Conservation (phyloP, 495 filamentous ascomycete genomes). For the Sordaria brevicollis region DNA sequence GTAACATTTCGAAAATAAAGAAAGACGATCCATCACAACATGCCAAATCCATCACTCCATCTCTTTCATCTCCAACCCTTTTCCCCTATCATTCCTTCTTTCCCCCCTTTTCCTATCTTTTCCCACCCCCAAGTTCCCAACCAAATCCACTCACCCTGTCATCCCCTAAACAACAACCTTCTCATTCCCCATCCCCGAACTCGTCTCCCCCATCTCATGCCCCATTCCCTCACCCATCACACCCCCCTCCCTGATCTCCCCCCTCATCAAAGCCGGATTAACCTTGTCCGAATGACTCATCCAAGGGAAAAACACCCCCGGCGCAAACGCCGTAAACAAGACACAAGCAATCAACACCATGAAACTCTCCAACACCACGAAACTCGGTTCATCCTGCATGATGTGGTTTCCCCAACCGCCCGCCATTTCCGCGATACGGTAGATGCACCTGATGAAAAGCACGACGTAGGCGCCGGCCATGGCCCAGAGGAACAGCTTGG, state of each 20-base stretch:
- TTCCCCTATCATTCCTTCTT: too few relatives aligned
- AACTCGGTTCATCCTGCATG: constrained; percentile 56
- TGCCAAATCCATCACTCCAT: too few relatives aligned
- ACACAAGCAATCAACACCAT: constrained; percentile 28
- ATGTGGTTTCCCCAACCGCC: constrained; percentile 57
- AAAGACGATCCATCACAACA: too few relatives aligned
- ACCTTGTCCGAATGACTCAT: constrained; percentile 16
- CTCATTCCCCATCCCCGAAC: not conserved
- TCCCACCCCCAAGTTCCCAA: not conserved
- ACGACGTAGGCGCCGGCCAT: constrained; percentile 46
- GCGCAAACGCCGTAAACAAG: constrained; percentile 26
- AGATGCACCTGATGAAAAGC: constrained; percentile 58
- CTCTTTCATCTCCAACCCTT: too few relatives aligned
- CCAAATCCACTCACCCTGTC: not conserved
- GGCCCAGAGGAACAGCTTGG: constrained; percentile 41
- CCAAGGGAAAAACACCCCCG: constrained; percentile 30
- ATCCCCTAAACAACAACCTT: not conserved
- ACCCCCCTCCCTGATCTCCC: not conserved
- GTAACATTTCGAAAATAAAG: too few relatives aligned
- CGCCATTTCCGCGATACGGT: constrained; percentile 58
- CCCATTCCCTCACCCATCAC: not conserved
- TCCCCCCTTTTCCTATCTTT: too few relatives aligned
- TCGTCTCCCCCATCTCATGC: not conserved
- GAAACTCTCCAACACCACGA: constrained; percentile 49
- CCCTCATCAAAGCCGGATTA: not conserved